Percentiles rank a stretch among this genome's conserved stretches.
These are phyloP conservation scores for Phytophthora tubulina DNA, from an alignment of 352 stramenopile species.

Conservation along the genomic window DNA sequence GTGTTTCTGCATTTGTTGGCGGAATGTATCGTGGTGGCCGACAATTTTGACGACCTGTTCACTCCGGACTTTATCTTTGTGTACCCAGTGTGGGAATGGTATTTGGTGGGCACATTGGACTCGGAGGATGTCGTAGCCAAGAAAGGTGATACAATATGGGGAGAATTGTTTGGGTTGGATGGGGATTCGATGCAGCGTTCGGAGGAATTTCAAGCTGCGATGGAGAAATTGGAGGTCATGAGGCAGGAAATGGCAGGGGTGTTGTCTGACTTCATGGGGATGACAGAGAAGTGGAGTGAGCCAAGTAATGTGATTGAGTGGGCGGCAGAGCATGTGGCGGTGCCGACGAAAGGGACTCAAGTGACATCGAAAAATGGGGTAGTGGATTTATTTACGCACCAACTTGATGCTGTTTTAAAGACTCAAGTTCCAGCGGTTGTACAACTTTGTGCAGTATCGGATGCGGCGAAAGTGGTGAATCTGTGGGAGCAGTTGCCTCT, in stretches of 20 bases:
- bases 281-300: conserved; percentile 9
- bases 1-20: conserved; percentile 22
- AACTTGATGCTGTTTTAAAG: background rate
- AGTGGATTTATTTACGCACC: background rate
- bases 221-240: conserved; percentile 23
- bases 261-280: conserved; percentile 17
- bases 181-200: conserved; percentile 19
- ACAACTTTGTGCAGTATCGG: conserved; percentile 22
- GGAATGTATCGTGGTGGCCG: conserved; percentile 23
- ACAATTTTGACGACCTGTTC: conserved; percentile 24
- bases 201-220: conserved; percentile 16
- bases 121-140: conserved; percentile 7
- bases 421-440: conserved; percentile 10
- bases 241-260: background rate
- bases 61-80: conserved; percentile 27
- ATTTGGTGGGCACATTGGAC: conserved; percentile 19
- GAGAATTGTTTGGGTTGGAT: conserved; percentile 10
- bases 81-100: conserved; percentile 27
- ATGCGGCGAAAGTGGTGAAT: conserved; percentile 6
- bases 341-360: conserved; percentile 22
- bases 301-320: conserved; percentile 16
- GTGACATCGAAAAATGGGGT: background rate
- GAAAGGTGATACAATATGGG: conserved; percentile 9
- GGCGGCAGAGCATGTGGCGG: conserved; percentile 21
- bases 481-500: conserved; percentile 1